Conservation (phyloP, 805 yeast species). For the Maudiozyma bulderi region DNA sequence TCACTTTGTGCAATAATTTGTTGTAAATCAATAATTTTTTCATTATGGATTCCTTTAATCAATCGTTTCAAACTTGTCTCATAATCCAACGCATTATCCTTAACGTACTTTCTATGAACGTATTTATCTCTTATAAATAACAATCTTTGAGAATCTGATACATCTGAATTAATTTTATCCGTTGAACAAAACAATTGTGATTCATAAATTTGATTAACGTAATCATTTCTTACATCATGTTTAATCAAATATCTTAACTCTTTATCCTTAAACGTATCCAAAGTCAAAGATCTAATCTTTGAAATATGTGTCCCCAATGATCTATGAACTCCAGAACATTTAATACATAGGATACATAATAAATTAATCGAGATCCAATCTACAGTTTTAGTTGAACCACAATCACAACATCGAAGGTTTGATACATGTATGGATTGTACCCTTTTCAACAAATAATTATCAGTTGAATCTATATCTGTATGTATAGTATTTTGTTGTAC, state of each 20-base stretch:
- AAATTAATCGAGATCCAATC: conserved; percentile 84
- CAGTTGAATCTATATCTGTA: too few relatives aligned
- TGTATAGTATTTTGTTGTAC: background rate
- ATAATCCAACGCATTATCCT: conserved; percentile 6
- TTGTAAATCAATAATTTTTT: conserved; percentile 29
- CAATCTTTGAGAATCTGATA: conserved; percentile 40
- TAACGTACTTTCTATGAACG: conserved; percentile 39
- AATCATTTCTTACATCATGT: conserved; percentile 43
- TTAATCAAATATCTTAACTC: conserved; percentile 51
- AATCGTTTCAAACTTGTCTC: conserved; percentile 29
- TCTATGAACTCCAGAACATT: conserved; percentile 84
- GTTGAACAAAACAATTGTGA: conserved; percentile 16
- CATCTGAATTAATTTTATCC: conserved; percentile 26
- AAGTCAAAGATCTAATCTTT: conserved; percentile 65
- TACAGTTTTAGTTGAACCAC: conserved; percentile 50
- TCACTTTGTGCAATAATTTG: conserved; percentile 16
- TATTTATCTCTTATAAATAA: conserved; percentile 62
- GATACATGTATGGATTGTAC: conserved; percentile 35
- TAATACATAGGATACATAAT: conserved; percentile 64
- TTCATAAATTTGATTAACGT: conserved; percentile 56
- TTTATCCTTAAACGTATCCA: conserved; percentile 51
- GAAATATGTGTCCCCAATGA: conserved; percentile 76
- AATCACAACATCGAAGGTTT: conserved; percentile 69
- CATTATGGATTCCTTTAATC: conserved; percentile 44
- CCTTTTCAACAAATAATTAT: conserved; percentile 5